Conservation (phyloP, 176 grass and related monocot genomes). For the Bromus sterilis region DNA sequence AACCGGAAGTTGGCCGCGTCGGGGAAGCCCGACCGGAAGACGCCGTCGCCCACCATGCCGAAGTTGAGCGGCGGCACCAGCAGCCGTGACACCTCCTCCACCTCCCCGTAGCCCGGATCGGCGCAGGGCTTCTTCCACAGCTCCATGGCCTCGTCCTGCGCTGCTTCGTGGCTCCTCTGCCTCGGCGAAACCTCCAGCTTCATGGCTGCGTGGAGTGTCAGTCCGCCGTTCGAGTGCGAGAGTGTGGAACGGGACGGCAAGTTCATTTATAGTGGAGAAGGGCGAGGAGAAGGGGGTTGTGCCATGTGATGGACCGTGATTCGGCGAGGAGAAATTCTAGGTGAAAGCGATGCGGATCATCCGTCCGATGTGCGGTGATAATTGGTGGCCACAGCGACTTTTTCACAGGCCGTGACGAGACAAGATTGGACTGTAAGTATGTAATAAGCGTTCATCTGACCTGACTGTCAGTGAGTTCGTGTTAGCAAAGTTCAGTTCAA, state of each 20-base stretch:
- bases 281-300: background rate
- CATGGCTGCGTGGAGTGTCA: slow-evolving; percentile 7
- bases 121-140: background rate
- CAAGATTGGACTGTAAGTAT: background rate
- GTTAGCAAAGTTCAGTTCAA: background rate
- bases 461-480: background rate
- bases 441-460: background rate
- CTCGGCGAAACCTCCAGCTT: slow-evolving; percentile 42
- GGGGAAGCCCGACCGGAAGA: slow-evolving; percentile 90
- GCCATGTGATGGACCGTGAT: slow-evolving; percentile 10
- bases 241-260: background rate
- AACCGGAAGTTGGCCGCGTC: slow-evolving; percentile 52
- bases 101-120: background rate
- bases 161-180: slow-evolving; percentile 30
- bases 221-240: background rate
- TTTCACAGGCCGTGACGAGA: background rate
- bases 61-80: slow-evolving; percentile 74
- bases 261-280: slow-evolving; percentile 13
- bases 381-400: background rate
- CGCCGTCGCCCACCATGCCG: slow-evolving; percentile 68
- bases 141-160: background rate
- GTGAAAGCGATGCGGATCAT: background rate
- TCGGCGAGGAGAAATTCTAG: background rate
- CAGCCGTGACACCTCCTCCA: background rate
- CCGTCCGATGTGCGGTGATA: background rate